Conservation (phyloP, 2,329 filamentous ascomycete species). For the Fusarium foetens region DNA sequence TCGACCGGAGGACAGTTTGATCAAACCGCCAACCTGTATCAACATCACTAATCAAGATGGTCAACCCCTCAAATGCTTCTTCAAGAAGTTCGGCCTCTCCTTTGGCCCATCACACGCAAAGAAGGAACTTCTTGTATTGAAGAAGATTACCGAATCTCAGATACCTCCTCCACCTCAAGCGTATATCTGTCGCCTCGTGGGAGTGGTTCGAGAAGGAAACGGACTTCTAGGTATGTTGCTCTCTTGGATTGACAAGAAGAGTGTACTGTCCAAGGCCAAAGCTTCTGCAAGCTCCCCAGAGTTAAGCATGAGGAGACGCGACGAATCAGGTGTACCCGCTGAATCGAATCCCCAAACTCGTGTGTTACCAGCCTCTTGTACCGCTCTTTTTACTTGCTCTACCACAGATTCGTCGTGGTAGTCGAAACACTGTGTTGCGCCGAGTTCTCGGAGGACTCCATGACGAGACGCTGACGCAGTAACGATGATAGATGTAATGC, state of each 20-base stretch:
- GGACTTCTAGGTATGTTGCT: neutral
- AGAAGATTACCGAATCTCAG: neutral
- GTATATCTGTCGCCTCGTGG: neutral
- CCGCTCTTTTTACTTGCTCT: too few relatives aligned
- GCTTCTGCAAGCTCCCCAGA: neutral
- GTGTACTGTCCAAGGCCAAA: neutral
- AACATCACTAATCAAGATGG: accelerated
- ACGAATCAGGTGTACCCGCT: too few relatives aligned
- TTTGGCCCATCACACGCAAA: neutral
- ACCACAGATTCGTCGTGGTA: too few relatives aligned
- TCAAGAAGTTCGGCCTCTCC: neutral
- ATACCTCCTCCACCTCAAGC: accelerated
- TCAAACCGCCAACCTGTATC: neutral
- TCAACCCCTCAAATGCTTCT: neutral
- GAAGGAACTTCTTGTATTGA: neutral
- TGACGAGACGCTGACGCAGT: too few relatives aligned
- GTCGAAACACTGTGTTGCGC: too few relatives aligned
- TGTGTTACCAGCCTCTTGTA: too few relatives aligned
- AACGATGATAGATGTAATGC: too few relatives aligned
- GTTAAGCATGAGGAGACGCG: too few relatives aligned
- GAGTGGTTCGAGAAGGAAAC: accelerated
- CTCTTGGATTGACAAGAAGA: neutral
- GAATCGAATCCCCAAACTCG: too few relatives aligned
- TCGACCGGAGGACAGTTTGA: neutral
- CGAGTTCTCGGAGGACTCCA: too few relatives aligned